Evolutionary conservation across 2,329 filamentous ascomycete species (phyloP).

Genomic region (Neoarthrinium moseri): DNA sequence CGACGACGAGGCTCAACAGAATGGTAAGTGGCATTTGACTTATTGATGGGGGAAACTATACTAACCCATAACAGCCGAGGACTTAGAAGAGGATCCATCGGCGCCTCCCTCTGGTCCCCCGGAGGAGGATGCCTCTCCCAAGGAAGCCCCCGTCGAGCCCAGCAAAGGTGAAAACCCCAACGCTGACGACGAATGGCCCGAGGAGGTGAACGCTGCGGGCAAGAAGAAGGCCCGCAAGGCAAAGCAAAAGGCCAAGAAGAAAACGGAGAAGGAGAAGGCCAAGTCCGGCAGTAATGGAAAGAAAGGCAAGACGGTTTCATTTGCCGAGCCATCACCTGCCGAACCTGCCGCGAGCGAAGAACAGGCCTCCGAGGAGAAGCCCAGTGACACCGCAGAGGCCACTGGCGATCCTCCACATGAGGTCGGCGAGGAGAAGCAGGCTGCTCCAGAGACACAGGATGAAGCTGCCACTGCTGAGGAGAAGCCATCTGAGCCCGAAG

Average conservation of each 20-base stretch:
- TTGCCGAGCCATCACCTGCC: constrained; percentile 1
- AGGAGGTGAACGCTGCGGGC: not conserved
- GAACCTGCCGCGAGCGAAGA: not conserved
- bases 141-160: not conserved
- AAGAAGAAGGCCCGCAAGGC: constrained; percentile 16
- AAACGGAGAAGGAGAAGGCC: constrained; percentile 8
- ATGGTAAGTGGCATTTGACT: constrained; percentile 10
- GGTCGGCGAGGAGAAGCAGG: not conserved
- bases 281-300: constrained; percentile 3
- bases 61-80: constrained; percentile 7
- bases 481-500: not conserved
- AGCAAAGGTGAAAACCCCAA: not conserved
- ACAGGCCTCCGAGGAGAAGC: not conserved
- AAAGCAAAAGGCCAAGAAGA: constrained; percentile 13
- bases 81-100: no score
- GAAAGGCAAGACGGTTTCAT: not conserved
- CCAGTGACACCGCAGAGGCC: constrained; percentile 1
- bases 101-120: no score
- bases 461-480: not conserved
- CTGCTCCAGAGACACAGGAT: not conserved
- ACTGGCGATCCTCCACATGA: constrained; percentile 3
- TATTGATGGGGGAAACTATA: not conserved
- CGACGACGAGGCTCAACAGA: constrained; percentile 10
- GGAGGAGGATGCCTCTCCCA: not conserved
- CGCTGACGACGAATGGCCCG: constrained; percentile 7